Evolutionary conservation across 495 filamentous ascomycete genomes (phyloP).

Genomic region (Tuber brumale): DNA sequence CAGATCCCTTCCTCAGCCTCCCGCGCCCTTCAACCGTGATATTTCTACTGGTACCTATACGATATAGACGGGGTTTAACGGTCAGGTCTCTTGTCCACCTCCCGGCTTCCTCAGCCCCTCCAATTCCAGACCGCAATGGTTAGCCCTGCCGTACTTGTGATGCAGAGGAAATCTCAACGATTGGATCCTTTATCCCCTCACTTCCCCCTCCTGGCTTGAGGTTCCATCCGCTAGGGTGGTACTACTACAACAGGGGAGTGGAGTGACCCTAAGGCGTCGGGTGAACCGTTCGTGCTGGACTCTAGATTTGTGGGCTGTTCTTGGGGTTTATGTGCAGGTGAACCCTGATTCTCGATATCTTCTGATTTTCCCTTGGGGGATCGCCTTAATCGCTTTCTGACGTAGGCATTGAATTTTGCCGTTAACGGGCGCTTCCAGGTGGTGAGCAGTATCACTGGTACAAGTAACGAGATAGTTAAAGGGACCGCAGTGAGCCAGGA

Average conservation of each 20-base stretch:
- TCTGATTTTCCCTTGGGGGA: background rate
- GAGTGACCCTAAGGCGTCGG: background rate
- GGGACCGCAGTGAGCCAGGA: background rate
- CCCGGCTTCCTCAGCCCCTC: background rate
- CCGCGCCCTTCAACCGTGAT: background rate
- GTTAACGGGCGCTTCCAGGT: background rate
- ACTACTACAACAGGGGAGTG: background rate
- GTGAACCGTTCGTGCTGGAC: background rate
- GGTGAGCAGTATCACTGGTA: background rate
- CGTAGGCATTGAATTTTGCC: background rate
- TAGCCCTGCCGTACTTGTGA: background rate
- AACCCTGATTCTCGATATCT: background rate
- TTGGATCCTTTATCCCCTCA: background rate
- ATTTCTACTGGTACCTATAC: background rate
- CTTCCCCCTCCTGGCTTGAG: too few relatives aligned
- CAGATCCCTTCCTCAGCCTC: background rate
- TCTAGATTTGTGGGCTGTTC: background rate
- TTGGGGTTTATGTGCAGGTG: background rate
- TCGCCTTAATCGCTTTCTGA: background rate
- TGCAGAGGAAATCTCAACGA: accelerated
- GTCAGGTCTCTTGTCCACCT: background rate
- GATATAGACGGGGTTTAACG: background rate
- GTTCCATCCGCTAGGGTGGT: background rate
- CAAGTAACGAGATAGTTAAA: background rate
- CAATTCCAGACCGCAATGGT: background rate